Evolutionary conservation across 2,329 filamentous ascomycete genomes (phyloP), one percentile per base, ranked within the genome.

Genomic region (Cryphonectria radicalis): DNA sequence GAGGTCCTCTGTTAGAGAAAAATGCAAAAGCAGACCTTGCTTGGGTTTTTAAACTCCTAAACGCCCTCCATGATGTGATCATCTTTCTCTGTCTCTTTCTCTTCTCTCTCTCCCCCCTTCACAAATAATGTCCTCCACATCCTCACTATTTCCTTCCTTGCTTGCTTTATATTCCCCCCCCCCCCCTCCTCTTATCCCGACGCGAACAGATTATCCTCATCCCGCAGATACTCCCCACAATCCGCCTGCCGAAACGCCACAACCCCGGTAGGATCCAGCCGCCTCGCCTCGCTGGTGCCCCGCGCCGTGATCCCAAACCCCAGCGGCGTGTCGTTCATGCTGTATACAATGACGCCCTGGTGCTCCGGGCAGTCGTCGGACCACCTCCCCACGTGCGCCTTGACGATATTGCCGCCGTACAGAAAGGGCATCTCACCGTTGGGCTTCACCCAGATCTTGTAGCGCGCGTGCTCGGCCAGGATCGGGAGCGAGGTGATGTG

Each of bases 381-480:
- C 91, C 93, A 95, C 73, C 94, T 85, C 28, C 93, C 93, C 25
- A 96, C 89, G 77, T 88, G 86, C 11, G 86, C 86, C 80, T 88
- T 88, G 76, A 97, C 89, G 67, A 97, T 71, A 81, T 98, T 95
- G 70, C 93, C 93, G 68, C 96, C 96, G 82, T 98, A 99, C 63
- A 99, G 84, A 81, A 97, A 98, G 0, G 96, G 95, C 94, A 98
- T 97, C 78, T 97, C 95, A 76, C 96, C 96, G 82, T 98, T 98
- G 72, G 91, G 89, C 83, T 97, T 97, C 76, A 99, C 91, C 94
- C 95, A 98, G 76, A 98, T 91, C 89, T 98, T 98, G 84, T 97
- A 97, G 72, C 96, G 88, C 62, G 95, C 95, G 81, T 98, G 94
- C 75, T 93, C 92, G 70, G 95, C 93, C 75, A 99, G 92, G 74